phyloP scores from a whole-genome alignment of 2,329 filamentous ascomycete species.

The Onygenales sp. region DNA sequence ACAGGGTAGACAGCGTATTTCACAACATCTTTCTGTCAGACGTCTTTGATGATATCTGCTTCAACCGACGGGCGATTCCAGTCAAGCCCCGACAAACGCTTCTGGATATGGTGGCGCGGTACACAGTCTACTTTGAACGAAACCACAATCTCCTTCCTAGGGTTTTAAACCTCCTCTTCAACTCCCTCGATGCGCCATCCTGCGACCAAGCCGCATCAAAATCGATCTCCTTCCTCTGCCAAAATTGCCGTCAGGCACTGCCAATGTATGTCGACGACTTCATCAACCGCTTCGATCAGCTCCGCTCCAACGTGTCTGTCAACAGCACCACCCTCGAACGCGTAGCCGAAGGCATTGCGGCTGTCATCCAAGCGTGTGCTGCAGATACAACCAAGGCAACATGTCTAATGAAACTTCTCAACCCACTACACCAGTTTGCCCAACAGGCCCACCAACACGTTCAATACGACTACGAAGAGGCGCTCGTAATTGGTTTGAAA shows the following conservation, averaged over 20 bases:
- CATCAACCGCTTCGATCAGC: slow-evolving; percentile 30
- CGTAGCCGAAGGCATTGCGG: slow-evolving; percentile 35
- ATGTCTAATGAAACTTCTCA: slow-evolving; percentile 28
- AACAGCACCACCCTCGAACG: slow-evolving; percentile 30
- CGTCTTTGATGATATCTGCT: slow-evolving; percentile 25
- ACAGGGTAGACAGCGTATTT: slow-evolving; percentile 31
- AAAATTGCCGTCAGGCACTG: slow-evolving; percentile 33
- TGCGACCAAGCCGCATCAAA: slow-evolving; percentile 34
- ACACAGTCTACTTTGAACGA: slow-evolving; percentile 35
- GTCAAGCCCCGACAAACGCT: slow-evolving; percentile 31
- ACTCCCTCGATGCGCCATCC: slow-evolving; percentile 31
- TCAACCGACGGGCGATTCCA: slow-evolving; percentile 22
- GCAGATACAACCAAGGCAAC: slow-evolving; percentile 31
- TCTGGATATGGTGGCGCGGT: slow-evolving; percentile 34
- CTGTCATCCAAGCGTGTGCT: slow-evolving; percentile 32
- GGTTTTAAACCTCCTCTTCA: slow-evolving; percentile 36
- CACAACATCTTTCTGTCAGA: slow-evolving; percentile 32
- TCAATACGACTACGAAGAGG: slow-evolving; percentile 22
- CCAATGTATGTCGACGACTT: slow-evolving; percentile 33
- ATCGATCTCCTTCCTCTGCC: slow-evolving; percentile 35
- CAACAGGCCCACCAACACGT: slow-evolving; percentile 24
- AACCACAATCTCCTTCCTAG: slow-evolving; percentile 30
- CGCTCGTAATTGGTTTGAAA: slow-evolving; percentile 24
- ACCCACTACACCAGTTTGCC: slow-evolving; percentile 27
- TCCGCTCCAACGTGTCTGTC: slow-evolving; percentile 27